phyloP scores from a whole-genome alignment of 2,329 filamentous ascomycete genomes.

The Stagonosporopsis vannaccii region DNA sequence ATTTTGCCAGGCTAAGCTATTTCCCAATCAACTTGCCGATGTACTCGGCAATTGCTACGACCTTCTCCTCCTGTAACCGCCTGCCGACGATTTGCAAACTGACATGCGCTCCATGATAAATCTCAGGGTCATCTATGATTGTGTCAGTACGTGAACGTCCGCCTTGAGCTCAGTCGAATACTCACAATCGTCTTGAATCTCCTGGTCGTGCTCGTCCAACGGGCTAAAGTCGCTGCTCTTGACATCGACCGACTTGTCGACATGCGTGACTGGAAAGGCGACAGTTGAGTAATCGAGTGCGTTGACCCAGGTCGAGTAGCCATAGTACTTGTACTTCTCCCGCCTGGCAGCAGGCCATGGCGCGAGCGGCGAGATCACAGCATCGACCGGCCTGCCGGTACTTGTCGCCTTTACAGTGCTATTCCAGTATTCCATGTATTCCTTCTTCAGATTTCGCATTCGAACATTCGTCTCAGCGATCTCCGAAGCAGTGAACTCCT shows the following conservation, averaged over 20 bases:
- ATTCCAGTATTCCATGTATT: conserved; percentile 51
- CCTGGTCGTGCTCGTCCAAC: conserved; percentile 37
- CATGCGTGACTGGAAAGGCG: conserved; percentile 44
- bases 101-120: conserved; percentile 50
- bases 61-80: conserved; percentile 50
- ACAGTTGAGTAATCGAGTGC: conserved; percentile 45
- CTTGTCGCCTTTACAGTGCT: conserved; percentile 32
- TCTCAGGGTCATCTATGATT: conserved; percentile 47
- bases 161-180: too few relatives aligned
- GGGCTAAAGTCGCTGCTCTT: conserved; percentile 34
- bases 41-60: conserved; percentile 47
- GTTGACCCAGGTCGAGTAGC: conserved; percentile 43
- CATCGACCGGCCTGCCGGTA: conserved; percentile 48
- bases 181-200: conserved; percentile 40
- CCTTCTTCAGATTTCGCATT: conserved; percentile 40
- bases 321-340: conserved; percentile 44
- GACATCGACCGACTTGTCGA: conserved; percentile 39
- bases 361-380: conserved; percentile 46
- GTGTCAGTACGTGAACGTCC: conserved; percentile 10
- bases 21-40: conserved; percentile 34
- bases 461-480: conserved; percentile 45
- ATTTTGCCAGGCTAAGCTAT: conserved; percentile 4
- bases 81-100: conserved; percentile 48
- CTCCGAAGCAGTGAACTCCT: conserved; percentile 36
- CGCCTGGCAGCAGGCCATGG: conserved; percentile 47